Conservation (phyloP, 192 early-diverging fungal genomes). For the Gryganskiella cystojenkinii region DNA sequence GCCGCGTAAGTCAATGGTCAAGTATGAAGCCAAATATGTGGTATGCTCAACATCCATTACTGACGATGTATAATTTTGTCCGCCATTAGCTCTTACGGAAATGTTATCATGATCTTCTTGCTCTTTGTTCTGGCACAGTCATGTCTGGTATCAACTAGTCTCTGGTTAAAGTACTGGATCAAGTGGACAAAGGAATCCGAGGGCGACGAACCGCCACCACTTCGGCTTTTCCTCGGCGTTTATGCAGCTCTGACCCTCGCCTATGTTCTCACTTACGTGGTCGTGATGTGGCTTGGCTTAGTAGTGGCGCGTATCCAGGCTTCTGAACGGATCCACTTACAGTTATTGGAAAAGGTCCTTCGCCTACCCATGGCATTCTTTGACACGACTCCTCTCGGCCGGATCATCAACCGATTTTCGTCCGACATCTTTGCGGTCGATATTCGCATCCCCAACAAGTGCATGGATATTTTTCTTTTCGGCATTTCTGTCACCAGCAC, state of each 20-base stretch:
- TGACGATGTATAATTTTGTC: too few species aligned
- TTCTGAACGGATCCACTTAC: slow-evolving; percentile 62
- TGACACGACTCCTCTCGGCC: slow-evolving; percentile 72
- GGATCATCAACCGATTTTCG: slow-evolving; percentile 71
- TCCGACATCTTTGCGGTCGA: slow-evolving; percentile 29
- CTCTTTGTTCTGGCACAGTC: slow-evolving; percentile 59
- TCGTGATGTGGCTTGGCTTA: slow-evolving; percentile 22
- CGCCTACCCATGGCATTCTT: slow-evolving; percentile 70
- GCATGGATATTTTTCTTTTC: slow-evolving; percentile 39
- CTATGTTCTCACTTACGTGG: slow-evolving; percentile 34
- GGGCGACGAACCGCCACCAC: slow-evolving; percentile 35
- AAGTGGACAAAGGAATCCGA: slow-evolving; percentile 48
- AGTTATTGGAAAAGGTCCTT: slow-evolving; percentile 72
- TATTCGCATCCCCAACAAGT: slow-evolving; percentile 20
- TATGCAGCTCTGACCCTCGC: slow-evolving; percentile 15
- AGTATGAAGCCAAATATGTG: too few species aligned
- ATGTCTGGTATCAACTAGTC: slow-evolving; percentile 58
- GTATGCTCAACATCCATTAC: too few species aligned
- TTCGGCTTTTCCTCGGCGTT: slow-evolving; percentile 15
- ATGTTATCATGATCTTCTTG: slow-evolving; percentile 58
- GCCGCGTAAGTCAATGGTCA: slow-evolving; percentile 24
- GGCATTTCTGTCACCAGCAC: slow-evolving; percentile 43
- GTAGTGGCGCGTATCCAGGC: slow-evolving; percentile 62
- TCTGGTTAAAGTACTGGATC: slow-evolving; percentile 72
- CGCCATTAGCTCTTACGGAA: slow-evolving; percentile 16